Evolutionary conservation across 257 asterid species (phyloP), one percentile per base, ranked within the genome.

Genomic region (Solanum ossicruentum): DNA sequence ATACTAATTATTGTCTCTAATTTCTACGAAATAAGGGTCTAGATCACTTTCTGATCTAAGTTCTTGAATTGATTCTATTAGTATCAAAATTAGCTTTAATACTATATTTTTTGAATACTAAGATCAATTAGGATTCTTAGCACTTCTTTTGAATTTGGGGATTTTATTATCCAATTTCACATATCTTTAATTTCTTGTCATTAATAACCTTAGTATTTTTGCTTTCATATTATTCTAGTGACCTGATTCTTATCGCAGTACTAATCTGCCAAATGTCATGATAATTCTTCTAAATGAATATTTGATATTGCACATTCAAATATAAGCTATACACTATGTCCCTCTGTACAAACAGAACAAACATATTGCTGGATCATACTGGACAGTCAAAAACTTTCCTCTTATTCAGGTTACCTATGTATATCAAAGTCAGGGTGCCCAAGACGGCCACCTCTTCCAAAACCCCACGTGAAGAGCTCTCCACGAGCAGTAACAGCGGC

Each of bases 391-490:
- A 83, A 84, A 49, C 4, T 41, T 39, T 45, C 45, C 12, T 67
- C 83, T 18, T 63, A 82, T 45, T 51, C 66, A 16, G 72, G 47
- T 86, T 88, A 97, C 99, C 98, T 97, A 86, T 97, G 98, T 86
- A 97, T 96, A 86, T 96, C 98, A 82, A 96, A 94, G 58, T 95
- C 99, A 43, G 98, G 98, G 87, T 95, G 98, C 84, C 99, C 99
- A 84, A 96, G 96, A 72, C 99, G 98, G 86, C 99, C 98, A 61
- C 99, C 99, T 89, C 99, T 92, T 82, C 99, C 99, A 84, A 95
- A 97, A 11, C 99, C 99, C 99, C 98, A 97, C 18, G 98, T 93
- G 90, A 94, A 95, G 84, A 97, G 95, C 93, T 97, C 98, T 75
- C 99, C 98, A 57, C 88, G 80, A 52, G 91, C 93, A 89, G 88